A percentile compares a stretch with the other conserved stretches of the same genome.
Conservation (phyloP, 768 basidiomycete species). For the Lepiota brunneoincarnata region DNA sequence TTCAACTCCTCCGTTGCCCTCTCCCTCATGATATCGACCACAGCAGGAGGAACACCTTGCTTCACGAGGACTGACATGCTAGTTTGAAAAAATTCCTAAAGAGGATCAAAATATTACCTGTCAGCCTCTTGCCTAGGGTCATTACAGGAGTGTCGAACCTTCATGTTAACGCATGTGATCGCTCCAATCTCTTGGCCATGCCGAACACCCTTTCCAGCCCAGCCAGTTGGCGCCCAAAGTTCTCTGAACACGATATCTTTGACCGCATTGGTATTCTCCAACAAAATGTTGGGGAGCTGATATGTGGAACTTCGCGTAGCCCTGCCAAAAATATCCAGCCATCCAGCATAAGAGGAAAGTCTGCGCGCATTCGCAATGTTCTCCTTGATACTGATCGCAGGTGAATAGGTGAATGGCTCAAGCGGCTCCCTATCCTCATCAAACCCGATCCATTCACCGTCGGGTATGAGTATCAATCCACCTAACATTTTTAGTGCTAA, state of each 20-base stretch:
- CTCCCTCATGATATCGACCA: constrained; percentile 5
- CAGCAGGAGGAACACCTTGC: neutral
- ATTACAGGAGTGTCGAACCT: constrained; percentile 1
- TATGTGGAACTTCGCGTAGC: constrained; percentile 17
- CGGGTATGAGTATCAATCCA: constrained; percentile 21
- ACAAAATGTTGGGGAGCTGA: constrained; percentile 12
- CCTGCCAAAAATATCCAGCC: constrained; percentile 18
- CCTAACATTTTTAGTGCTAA: constrained; percentile 7
- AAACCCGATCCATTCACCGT: constrained; percentile 19
- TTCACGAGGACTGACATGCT: neutral
- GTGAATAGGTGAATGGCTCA: constrained; percentile 15
- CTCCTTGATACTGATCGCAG: constrained; percentile 1
- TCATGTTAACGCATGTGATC: constrained; percentile 5
- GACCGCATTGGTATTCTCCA: neutral
- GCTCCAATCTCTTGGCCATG: constrained; percentile 8
- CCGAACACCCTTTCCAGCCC: neutral
- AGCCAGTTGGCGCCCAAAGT: constrained; percentile 1
- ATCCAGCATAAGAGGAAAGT: constrained; percentile 22
- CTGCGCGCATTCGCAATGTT: constrained; percentile 11
- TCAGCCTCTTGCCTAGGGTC: neutral
- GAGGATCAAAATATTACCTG: neutral
- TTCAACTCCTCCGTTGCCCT: constrained; percentile 12
- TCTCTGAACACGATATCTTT: constrained; percentile 1
- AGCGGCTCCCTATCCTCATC: constrained; percentile 17
- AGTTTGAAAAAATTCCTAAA: constrained; percentile 1